Base-by-base conservation (phyloP, 2,329 filamentous ascomycete genomes). In the Trichoderma endophyticum region DNA sequence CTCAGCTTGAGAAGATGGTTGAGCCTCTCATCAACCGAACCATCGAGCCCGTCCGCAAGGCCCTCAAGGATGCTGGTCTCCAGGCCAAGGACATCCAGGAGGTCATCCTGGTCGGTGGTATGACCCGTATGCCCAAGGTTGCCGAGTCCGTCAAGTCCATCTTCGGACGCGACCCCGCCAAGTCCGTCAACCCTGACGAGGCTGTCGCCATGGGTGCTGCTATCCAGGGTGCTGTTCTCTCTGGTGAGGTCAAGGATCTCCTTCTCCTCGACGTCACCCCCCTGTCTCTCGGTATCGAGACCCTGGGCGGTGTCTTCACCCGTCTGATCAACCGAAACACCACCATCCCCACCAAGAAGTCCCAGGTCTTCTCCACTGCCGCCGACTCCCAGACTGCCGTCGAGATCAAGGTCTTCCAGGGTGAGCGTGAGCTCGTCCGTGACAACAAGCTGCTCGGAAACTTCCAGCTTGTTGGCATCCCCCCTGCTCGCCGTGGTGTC, bases 71-170 rank as follows among this genome's bases (percentile, higher is more conserved):
- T 84, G 95, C 95, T 82, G 91, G 91, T 84, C 90, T 98, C 61
- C 87, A 93, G 83, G 90, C 95, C 78, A 97, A 94, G 87, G 95
- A 98, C 74, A 97, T 98, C 82, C 93, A 98, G 85, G 95, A 98
- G 82, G 93, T 98, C 78, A 97, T 98, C 83, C 92, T 98, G 57
- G 95, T 98, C 71, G 95, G 95, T 91, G 95, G 95, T 86, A 98
- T 98, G 95, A 98, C 95, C 79, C 95, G 95, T 87, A 98, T 98
- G 95, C 95, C 95, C 83, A 98, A 98, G 92, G 95, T 98, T 77
- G 88, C 90, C 75, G 94, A 98, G 87, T 96, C 94, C 59, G 95
- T 98, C 83, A 97, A 97, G 92, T 90, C 87, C 87, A 95, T 98
- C 83, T 98, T 98, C 84, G 95, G 95, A 77, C 95, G 95, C 82